A percentile compares a stretch with the other conserved stretches of the same genome.
phyloP scores from a whole-genome alignment of 2,329 filamentous ascomycete genomes.

The Penicillium aurantiogriseum region DNA sequence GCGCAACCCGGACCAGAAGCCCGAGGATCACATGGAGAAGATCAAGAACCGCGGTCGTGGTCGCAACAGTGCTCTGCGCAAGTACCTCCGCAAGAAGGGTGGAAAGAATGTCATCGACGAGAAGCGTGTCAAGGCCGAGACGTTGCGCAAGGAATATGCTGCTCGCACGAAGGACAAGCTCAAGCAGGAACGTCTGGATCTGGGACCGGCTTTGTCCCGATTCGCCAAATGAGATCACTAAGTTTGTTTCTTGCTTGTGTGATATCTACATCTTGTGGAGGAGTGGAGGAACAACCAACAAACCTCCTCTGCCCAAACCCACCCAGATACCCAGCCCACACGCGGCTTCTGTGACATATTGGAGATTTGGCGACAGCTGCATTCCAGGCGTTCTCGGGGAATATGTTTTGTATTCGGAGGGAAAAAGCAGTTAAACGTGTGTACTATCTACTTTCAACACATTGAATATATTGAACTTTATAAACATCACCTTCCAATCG shows the following conservation, averaged over 20 bases:
- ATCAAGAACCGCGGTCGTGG: slow-evolving; percentile 77
- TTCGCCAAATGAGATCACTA: slow-evolving; percentile 68
- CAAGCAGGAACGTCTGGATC: slow-evolving; percentile 66
- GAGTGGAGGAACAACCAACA: slow-evolving; percentile 1
- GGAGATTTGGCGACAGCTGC: slow-evolving; percentile 22
- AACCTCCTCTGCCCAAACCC: slow-evolving; percentile 3
- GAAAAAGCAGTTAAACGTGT: slow-evolving; percentile 20
- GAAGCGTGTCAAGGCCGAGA: slow-evolving; percentile 81
- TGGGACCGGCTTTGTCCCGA: slow-evolving; percentile 81
- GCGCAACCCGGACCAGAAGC: slow-evolving; percentile 72
- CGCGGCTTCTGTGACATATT: slow-evolving; percentile 21
- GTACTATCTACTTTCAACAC: slow-evolving; percentile 8
- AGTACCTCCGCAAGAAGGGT: slow-evolving; percentile 87
- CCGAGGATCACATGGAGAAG: slow-evolving; percentile 57
- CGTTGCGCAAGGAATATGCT: slow-evolving; percentile 68
- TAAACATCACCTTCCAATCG: background rate
- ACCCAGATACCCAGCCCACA: slow-evolving; percentile 27
- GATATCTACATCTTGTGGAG: slow-evolving; percentile 15
- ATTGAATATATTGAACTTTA: slow-evolving; percentile 8
- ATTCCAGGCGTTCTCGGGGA: slow-evolving; percentile 27
- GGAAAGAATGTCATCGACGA: slow-evolving; percentile 95
- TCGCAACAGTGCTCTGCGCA: slow-evolving; percentile 83
- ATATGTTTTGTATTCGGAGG: slow-evolving; percentile 22
- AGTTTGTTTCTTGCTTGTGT: slow-evolving; percentile 17
- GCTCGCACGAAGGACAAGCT: slow-evolving; percentile 67